Conservation (phyloP, 2,329 filamentous ascomycete species). For the Leptographium procerum region DNA sequence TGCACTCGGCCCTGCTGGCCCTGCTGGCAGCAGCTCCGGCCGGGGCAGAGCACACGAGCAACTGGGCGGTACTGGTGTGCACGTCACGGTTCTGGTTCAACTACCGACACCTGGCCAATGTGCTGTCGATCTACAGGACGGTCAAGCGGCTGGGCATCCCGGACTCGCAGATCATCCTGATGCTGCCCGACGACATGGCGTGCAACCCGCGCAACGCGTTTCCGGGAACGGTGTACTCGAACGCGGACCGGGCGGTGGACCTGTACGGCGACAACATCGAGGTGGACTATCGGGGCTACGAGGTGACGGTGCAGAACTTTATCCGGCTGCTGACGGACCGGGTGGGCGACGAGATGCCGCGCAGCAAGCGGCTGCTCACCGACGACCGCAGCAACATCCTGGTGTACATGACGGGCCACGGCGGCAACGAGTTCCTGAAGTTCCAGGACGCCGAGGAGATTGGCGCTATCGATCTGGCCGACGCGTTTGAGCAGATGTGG, state of each 20-base stretch:
- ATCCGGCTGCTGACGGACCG: constrained; percentile 90
- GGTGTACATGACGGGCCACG: constrained; percentile 98
- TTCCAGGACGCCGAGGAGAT: constrained; percentile 99
- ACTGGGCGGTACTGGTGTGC: constrained; percentile 98
- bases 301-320: constrained; percentile 98
- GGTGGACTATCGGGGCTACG: constrained; percentile 95
- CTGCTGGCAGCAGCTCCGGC: constrained; percentile 34
- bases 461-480: constrained; percentile 85
- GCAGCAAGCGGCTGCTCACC: constrained; percentile 85
- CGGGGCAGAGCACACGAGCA: constrained; percentile 76
- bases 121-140: constrained; percentile 91
- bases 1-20: constrained; percentile 35
- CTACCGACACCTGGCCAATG: constrained; percentile 95
- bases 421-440: constrained; percentile 94
- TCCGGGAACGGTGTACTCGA: constrained; percentile 95
- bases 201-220: constrained; percentile 98
- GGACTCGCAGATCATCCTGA: constrained; percentile 97
- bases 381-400: constrained; percentile 94
- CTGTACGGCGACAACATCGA: constrained; percentile 98
- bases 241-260: constrained; percentile 89
- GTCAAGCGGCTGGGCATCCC: constrained; percentile 97
- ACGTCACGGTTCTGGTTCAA: constrained; percentile 99
- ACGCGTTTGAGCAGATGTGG: constrained; percentile 99
- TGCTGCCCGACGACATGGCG: constrained; percentile 99
- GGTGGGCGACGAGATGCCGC: constrained; percentile 85